A percentile compares a stretch with the other conserved stretches of the same genome.
Evolutionary conservation across 352 stramenopile genomes (phyloP).

Genomic region (Phytophthora megakarya): DNA sequence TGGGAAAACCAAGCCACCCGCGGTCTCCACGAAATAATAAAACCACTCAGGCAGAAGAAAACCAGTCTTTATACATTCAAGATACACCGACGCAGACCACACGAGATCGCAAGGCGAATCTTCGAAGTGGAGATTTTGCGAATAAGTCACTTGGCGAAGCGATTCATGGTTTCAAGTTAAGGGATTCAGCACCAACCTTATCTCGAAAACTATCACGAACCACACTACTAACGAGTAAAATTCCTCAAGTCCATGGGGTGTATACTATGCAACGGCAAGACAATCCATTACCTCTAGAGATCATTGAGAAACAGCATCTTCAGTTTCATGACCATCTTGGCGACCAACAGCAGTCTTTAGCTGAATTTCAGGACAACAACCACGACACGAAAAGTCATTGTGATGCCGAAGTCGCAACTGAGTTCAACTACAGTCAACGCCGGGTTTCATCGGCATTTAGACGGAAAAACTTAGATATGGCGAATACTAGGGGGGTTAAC

Average conservation of each 20-base stretch:
- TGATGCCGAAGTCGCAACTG: constrained; percentile 14
- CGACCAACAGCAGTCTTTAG: constrained; percentile 10
- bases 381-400: constrained; percentile 6
- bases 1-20: not conserved
- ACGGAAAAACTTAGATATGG: constrained; percentile 34
- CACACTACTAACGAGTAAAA: constrained; percentile 11
- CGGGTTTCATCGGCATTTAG: constrained; percentile 32
- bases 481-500: constrained; percentile 35
- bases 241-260: constrained; percentile 13
- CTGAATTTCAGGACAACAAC: not conserved
- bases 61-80: not conserved
- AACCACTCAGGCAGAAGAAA: constrained; percentile 1
- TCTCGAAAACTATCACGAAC: not conserved
- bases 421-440: constrained; percentile 26
- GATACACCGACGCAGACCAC: not conserved
- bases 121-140: constrained; percentile 65
- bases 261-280: constrained; percentile 27
- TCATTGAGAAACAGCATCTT: constrained; percentile 20
- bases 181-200: constrained; percentile 21
- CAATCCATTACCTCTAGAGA: constrained; percentile 7
- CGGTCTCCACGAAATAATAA: not conserved
- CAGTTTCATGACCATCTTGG: not conserved
- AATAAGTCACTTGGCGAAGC: constrained; percentile 72
- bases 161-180: constrained; percentile 55
- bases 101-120: constrained; percentile 23